Evolutionary conservation across 805 yeast genomes (phyloP), one percentile per base, ranked within the genome.

Genomic region (Metschnikowia kofuensis): DNA sequence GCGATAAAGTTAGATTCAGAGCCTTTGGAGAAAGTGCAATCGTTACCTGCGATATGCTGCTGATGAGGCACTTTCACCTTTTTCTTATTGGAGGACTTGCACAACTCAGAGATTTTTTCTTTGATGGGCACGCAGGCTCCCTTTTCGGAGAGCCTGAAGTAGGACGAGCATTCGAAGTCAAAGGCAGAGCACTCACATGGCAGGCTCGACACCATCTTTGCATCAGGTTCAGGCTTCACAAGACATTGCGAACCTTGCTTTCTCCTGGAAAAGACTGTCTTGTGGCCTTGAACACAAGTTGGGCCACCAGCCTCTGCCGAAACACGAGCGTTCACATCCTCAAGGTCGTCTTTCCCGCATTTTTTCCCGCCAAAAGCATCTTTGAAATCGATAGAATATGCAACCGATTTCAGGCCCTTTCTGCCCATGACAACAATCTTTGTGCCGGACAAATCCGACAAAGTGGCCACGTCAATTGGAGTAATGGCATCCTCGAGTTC

Each of bases 161-260:
- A 85, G 40, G 66, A 72, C 2, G 77, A 74, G 67, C 96, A 89
- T 60, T 88, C 95, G 52, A 77, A 83, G 62, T 89, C 96, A 6
- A 59, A 55, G n/a, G 69, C 75, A 0, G 80, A 66, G 69, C 96
- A 89, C 8, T 70, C 67, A 64, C 96, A 89, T 8, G 77, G 65
- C 45, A 79, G 84, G 50, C 79, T 82, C 21, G 67, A 64, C 7
- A 70, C 69, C 42, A 69, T 65, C 8, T 80, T 61, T 54, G 80
- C 83, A 26, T 70, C 71, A 54, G 67, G 79, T 14, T 76, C 58
- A 40, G 70, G 69, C 47, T 72, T 72, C 11, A 81, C 79, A 61
- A 78, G 78, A 70, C 96, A 89, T 50, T 81, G 61, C 1, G 91
- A 78, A 40, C 76, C 79, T 40, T 74, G 73, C 57, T 82, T 83